Conservation (phyloP, 345 rosid genomes). For the Litchi chinensis region DNA sequence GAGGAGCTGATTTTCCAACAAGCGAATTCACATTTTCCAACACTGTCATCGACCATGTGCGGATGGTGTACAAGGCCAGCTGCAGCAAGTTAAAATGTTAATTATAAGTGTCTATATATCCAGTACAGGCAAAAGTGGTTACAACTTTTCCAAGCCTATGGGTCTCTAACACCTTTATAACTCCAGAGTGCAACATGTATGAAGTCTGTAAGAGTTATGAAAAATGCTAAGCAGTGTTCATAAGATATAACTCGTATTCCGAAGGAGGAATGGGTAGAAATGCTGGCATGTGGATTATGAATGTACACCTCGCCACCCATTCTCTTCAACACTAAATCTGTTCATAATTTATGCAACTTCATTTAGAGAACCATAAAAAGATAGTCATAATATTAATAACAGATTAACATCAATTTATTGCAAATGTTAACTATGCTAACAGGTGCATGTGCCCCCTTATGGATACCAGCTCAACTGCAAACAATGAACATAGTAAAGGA, state of each 20-base stretch:
- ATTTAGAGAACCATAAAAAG: background rate
- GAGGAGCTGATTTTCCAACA: constrained; percentile 85
- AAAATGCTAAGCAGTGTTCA: background rate
- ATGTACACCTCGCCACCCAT: background rate
- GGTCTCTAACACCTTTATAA: background rate
- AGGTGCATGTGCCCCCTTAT: background rate
- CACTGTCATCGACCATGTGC: constrained; percentile 98
- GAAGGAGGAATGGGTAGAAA: background rate
- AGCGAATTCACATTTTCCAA: constrained; percentile 92
- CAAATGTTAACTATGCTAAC: constrained; percentile 2
- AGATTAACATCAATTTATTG: too few species aligned
- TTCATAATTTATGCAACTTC: background rate
- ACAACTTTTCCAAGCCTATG: background rate
- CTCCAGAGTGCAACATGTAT: background rate
- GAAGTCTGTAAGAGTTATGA: background rate
- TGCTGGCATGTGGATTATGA: background rate
- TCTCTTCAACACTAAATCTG: background rate
- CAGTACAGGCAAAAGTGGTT: background rate
- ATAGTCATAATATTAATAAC: background rate
- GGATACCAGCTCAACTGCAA: background rate
- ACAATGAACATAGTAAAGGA: background rate
- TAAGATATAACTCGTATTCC: background rate
- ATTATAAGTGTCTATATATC: background rate
- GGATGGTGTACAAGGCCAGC: constrained; percentile 94
- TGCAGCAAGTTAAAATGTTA: constrained; percentile 36